Base-by-base conservation (phyloP, 305 asterid species). In the Solanum chacoense region DNA sequence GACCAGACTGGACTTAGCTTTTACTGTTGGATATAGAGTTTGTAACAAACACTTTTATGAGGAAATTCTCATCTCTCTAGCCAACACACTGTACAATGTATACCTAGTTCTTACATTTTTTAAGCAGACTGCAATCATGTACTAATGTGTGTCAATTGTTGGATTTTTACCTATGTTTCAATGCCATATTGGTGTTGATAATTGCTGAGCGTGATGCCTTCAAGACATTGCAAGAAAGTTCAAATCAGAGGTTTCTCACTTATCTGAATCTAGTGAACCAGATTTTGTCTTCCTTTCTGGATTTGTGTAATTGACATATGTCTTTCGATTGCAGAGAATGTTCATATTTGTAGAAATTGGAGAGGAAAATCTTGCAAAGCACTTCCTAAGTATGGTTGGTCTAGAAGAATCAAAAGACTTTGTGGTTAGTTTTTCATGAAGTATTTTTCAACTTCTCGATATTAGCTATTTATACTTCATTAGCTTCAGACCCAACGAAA, bases 361-460 rank as follows among this genome's bases (percentile, higher is more conserved):
- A 89, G 98, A 97, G 72, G 97, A 94, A 75, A 96, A 96, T 90
- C n/a, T n/a, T n/a, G n/a, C n/a, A n/a, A n/a, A n/a, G n/a, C n/a
- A n/a, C n/a, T n/a, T n/a, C n/a, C n/a, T n/a, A n/a, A n/a, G n/a
- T n/a, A n/a, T n/a, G n/a, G n/a, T n/a, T n/a, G n/a, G n/a, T n/a
- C n/a, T n/a, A n/a, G n/a, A n/a, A n/a, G n/a, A n/a, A n/a, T n/a
- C n/a, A n/a, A n/a, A n/a, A n/a, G n/a, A n/a, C n/a, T n/a, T n/a
- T n/a, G n/a, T n/a, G n/a, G n/a, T n/a, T n/a, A n/a, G n/a, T n/a
- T n/a, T n/a, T n/a, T n/a, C n/a, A n/a, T n/a, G n/a, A n/a, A n/a
- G n/a, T n/a, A n/a, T n/a, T n/a, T n/a, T n/a, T n/a, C n/a, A n/a
- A n/a, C n/a, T n/a, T n/a, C n/a, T n/a, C n/a, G n/a, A n/a, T n/a